Conservation (phyloP, 1,284 basidiomycete genomes). For the Cryptococcus deneoformans region DNA sequence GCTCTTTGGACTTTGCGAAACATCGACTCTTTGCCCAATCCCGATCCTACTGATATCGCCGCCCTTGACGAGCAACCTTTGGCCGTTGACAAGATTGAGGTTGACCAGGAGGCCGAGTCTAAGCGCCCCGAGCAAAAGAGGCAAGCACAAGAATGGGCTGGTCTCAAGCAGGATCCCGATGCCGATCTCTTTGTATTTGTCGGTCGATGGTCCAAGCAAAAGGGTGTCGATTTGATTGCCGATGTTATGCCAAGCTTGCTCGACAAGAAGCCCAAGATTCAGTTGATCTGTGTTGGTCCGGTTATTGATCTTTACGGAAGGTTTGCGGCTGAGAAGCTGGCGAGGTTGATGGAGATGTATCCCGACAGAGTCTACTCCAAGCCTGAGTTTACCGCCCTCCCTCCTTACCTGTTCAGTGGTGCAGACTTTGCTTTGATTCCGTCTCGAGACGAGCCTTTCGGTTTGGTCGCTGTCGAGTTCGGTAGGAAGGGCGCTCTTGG, state of each 20-base stretch:
- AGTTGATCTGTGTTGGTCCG: constrained; percentile 83
- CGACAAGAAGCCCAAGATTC: constrained; percentile 79
- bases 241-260: constrained; percentile 87
- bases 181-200: constrained; percentile 92
- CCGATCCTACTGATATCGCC: constrained; percentile 85
- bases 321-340: constrained; percentile 88
- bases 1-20: constrained; percentile 92
- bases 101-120: constrained; percentile 78
- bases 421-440: constrained; percentile 92
- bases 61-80: constrained; percentile 77
- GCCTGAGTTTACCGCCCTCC: constrained; percentile 90
- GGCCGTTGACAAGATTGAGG: constrained; percentile 66
- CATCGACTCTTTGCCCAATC: constrained; percentile 89
- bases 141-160: constrained; percentile 90
- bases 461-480: constrained; percentile 90
- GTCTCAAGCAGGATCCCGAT: constrained; percentile 81
- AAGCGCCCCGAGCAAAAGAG: constrained; percentile 79
- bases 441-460: constrained; percentile 91
- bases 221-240: constrained; percentile 90
- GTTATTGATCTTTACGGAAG: constrained; percentile 92
- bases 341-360: constrained; percentile 88
- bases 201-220: constrained; percentile 95
- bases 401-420: constrained; percentile 86
- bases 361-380: constrained; percentile 90
- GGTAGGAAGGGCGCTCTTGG: constrained; percentile 91